These are phyloP conservation scores for Neophaeococcomyces mojaviensis DNA, from an alignment of 2,329 filamentous ascomycete genomes.

Conservation along the genomic window DNA sequence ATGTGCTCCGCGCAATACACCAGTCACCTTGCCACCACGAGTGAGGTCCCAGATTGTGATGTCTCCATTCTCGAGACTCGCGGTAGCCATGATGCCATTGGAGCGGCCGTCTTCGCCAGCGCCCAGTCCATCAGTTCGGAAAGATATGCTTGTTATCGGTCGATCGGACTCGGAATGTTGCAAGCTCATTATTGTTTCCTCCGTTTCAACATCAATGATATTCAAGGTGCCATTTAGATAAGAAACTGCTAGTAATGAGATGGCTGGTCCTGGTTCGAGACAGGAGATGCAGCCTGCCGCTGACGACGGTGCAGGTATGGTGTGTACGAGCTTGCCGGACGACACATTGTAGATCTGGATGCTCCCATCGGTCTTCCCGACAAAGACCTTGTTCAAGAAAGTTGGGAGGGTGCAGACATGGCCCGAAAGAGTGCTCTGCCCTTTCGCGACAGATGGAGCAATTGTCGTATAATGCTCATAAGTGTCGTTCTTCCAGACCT, in stretches of 20 bases:
- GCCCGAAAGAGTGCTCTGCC: conserved; percentile 64
- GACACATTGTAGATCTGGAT: conserved; percentile 98
- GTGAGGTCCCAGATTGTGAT: conserved; percentile 96
- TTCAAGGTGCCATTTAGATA: conserved; percentile 72
- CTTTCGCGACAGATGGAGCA: conserved; percentile 46
- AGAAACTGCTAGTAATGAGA: conserved; percentile 81
- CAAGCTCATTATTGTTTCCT: conserved; percentile 57
- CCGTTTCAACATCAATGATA: conserved; percentile 73
- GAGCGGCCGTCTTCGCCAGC: conserved; percentile 79
- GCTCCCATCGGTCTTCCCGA: conserved; percentile 76
- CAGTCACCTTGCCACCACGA: conserved; percentile 74
- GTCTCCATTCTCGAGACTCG: conserved; percentile 70
- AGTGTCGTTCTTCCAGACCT: conserved; percentile 80
- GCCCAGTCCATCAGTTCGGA: conserved; percentile 80
- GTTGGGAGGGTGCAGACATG: conserved; percentile 84
- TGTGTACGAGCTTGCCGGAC: conserved; percentile 84
- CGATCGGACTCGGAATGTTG: conserved; percentile 14
- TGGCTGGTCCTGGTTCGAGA: conserved; percentile 71
- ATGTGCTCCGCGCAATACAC: conserved; percentile 80
- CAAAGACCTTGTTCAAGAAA: conserved; percentile 91
- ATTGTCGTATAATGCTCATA: conserved; percentile 88
- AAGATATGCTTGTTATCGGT: conserved; percentile 74
- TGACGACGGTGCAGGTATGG: conserved; percentile 67
- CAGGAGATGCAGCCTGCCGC: conserved; percentile 77
- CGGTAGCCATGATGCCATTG: conserved; percentile 89